phyloP scores from a whole-genome alignment of 2,329 filamentous ascomycete genomes.

The Aspergillus luchuensis region DNA sequence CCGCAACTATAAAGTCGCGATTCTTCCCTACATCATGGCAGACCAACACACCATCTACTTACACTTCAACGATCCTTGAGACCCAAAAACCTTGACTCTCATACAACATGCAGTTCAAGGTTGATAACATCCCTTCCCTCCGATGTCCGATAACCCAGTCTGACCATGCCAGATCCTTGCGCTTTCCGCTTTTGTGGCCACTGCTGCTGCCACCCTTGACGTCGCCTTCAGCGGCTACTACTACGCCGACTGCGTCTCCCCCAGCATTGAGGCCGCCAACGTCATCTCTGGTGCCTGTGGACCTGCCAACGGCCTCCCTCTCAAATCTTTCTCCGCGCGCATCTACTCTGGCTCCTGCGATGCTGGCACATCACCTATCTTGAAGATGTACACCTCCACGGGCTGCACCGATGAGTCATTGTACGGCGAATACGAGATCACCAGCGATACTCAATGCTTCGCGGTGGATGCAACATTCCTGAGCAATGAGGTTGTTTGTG shows the following conservation, averaged over 20 bases:
- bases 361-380: neutral
- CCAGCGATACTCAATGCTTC: neutral
- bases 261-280: conserved; percentile 3
- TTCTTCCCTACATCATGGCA: neutral
- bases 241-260: neutral
- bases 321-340: conserved; percentile 1
- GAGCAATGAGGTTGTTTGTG: conserved; percentile 6
- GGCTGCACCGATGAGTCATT: neutral
- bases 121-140: neutral
- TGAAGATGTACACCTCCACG: conserved; percentile 2
- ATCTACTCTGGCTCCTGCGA: conserved; percentile 5
- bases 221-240: conserved; percentile 7
- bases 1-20: neutral
- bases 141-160: neutral
- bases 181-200: neutral
- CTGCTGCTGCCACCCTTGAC: neutral
- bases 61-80: neutral
- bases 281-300: conserved; percentile 4
- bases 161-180: neutral
- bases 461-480: conserved; percentile 1
- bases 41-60: neutral
- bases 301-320: neutral
- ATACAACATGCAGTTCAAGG: conserved; percentile 1
- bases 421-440: neutral
- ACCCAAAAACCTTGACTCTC: neutral